Evolutionary conservation across 495 filamentous ascomycete genomes (phyloP), one percentile per base, ranked within the genome.

Genomic region (Barbatosphaeria neglecta): DNA sequence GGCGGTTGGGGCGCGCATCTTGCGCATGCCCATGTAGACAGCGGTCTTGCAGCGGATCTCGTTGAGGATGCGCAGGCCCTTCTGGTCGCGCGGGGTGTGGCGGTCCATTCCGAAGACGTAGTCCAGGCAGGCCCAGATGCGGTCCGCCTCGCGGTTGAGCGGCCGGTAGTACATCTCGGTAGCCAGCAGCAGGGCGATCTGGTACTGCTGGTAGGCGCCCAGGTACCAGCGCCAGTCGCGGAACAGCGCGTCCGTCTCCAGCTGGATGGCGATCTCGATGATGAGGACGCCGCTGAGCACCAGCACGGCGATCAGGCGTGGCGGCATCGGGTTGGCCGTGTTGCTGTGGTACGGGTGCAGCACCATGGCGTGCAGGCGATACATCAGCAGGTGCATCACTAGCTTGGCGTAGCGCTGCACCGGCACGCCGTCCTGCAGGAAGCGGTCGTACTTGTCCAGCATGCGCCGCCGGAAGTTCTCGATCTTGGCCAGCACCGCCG

Each of bases 121-220:
- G 54, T 86, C 81, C 10, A 87, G 66, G 48, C 78, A 83, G 6
- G 64, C 60, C 83, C 83, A 87, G 41, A 86, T 81, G 22, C 81
- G 69, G 24, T 72, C 67, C 18, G 78, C 78, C 37, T 78, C 64
- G 44, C 61, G 63, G 43, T 70, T 68, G 47, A 74, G 61, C 1
- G 80, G 79, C 42, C 72, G 70, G 19, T 72, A 71, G 57, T 74
- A 82, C 0, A 76, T 56, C 52, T 76, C 74, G 2, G 72, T 72
- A 16, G 74, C 66, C 22, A 79, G 60, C 9, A 77, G 50, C 20
- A 80, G 63, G 3, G 72, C 72, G 18, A 72, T 66, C 45, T 78
- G 73, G 46, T 72, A 79, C 46, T 78, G 74, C 48, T 76, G 68
- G 47, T 70, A 72, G 11, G 74, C 74, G 11, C 75, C 73, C 9